Percentiles rank a stretch among this genome's conserved stretches.
phyloP scores from a whole-genome alignment of 345 rosid genomes.

The Aquilaria malaccensis region DNA sequence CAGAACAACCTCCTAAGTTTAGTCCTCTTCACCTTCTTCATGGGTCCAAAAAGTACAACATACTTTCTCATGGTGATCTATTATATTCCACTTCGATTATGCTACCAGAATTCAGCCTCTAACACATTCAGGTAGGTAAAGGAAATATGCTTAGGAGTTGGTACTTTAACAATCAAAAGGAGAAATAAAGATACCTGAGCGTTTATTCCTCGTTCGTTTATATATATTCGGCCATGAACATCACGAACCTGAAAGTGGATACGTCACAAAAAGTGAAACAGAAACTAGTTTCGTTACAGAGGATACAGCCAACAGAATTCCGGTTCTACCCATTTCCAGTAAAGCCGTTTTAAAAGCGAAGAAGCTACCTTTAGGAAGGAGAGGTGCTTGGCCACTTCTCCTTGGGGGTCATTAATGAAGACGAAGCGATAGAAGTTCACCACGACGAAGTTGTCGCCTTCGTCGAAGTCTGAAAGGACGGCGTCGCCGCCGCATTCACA shows the following conservation, averaged over 20 bases:
- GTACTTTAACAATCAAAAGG: background rate
- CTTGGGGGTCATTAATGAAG: conserved; percentile 41
- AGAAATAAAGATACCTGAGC: conserved; percentile 59
- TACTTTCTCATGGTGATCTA: no score
- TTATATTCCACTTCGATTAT: no score
- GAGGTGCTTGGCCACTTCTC: conserved; percentile 61
- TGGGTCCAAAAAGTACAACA: no score
- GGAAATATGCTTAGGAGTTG: background rate
- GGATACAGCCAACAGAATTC: no score
- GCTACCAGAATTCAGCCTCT: no score
- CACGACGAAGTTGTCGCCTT: conserved; percentile 44
- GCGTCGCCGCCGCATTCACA: background rate
- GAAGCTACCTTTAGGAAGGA: conserved; percentile 50
- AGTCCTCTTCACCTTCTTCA: no score
- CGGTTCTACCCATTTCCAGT: no score
- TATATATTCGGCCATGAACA: conserved; percentile 71
- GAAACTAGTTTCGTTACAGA: background rate
- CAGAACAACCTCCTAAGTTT: no score
- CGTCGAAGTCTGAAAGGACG: background rate
- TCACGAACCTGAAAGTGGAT: conserved; percentile 41
- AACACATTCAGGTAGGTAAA: background rate
- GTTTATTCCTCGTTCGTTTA: conserved; percentile 90
- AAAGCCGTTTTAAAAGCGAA: background rate
- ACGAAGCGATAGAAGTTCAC: conserved; percentile 79
- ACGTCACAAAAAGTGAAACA: background rate